Evolutionary conservation across 2,329 filamentous ascomycete species (phyloP), one percentile per base, ranked within the genome.

Genomic region (Colletotrichum euphorbiae): DNA sequence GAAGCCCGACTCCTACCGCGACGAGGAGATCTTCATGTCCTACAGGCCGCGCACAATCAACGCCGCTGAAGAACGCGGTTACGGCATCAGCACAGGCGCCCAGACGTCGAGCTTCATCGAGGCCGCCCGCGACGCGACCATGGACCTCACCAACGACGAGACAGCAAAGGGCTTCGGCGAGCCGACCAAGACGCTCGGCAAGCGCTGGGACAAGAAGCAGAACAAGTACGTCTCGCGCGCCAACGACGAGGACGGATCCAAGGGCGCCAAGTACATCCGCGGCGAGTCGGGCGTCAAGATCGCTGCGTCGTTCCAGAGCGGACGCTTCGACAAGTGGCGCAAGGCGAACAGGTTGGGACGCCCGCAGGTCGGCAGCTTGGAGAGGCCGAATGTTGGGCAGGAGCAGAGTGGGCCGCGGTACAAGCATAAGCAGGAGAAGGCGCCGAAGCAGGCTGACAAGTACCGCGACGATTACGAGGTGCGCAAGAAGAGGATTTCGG

Each of bases 281-380:
- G 94, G 96, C 74, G 96, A 99, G 82, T 93, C 89, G 75, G 96
- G 96, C 62, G 93, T 95, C 83, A 98, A 98, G 84, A 98, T 99
- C 74, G 93, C 96, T 1, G 94, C 96, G 51, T 91, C 87, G 69
- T 98, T 99, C 88, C 91, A 95, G 77, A 94, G 91, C 78, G 96
- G 97, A 40, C 90, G 95, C 51, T 99, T 97, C 82, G 94, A 98
- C 77, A 89, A 87, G 72, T 99, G 96, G 97, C 92, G 91, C 78
- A 93, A 92, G 77, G 89, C 91, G 19, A 93, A 98, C 82, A 92
- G 93, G 72, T 84, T 98, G 52, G 89, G 90, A 64, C 87, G 90
- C 17, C 80, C 97, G 76, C 87, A 91, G 48, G 91, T 94, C 38
- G 96, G 97, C 71, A 95, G 98, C 79, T 79, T 86, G 50, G 96